These are phyloP conservation scores for Fusarium chuoi DNA, from an alignment of 2,329 filamentous ascomycete genomes.

Conservation along the genomic window DNA sequence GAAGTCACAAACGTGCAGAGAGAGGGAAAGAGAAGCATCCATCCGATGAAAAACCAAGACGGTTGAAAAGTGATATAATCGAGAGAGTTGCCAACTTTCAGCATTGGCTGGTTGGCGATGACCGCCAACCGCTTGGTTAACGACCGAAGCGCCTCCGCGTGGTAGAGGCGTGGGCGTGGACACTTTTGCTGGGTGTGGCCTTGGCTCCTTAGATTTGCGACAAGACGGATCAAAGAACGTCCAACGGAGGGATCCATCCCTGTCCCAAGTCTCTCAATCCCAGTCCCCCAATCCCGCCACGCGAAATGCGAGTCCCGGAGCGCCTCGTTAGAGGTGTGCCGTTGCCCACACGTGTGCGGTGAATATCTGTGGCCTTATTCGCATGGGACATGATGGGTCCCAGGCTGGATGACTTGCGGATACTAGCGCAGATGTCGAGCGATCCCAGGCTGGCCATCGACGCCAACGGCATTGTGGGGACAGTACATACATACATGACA, in stretches of 20 bases:
- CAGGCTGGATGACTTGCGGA: slow-evolving; percentile 45
- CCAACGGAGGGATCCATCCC: slow-evolving; percentile 33
- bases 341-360: slow-evolving; percentile 41
- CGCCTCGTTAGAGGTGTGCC: slow-evolving; percentile 37
- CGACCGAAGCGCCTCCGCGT: slow-evolving; percentile 29
- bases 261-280: slow-evolving; percentile 16
- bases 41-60: slow-evolving; percentile 11
- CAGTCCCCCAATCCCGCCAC: slow-evolving; percentile 29
- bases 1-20: slow-evolving; percentile 25
- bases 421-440: slow-evolving; percentile 41
- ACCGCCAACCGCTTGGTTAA: slow-evolving; percentile 28
- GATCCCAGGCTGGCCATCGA: slow-evolving; percentile 42
- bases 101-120: slow-evolving; percentile 14
- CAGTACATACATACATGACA: slow-evolving; percentile 19
- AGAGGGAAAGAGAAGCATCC: slow-evolving; percentile 10
- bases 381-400: slow-evolving; percentile 34
- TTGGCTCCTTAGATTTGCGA: slow-evolving; percentile 42
- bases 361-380: slow-evolving; percentile 44
- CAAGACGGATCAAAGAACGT: slow-evolving; percentile 39
- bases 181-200: slow-evolving; percentile 24
- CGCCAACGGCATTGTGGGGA: slow-evolving; percentile 42
- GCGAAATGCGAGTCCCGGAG: slow-evolving; percentile 36
- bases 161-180: slow-evolving; percentile 24
- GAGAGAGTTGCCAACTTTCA: slow-evolving; percentile 11
- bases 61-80: slow-evolving; percentile 29